Base-by-base conservation (phyloP, 129 eudicot genomes). In the Flaveria robusta region DNA sequence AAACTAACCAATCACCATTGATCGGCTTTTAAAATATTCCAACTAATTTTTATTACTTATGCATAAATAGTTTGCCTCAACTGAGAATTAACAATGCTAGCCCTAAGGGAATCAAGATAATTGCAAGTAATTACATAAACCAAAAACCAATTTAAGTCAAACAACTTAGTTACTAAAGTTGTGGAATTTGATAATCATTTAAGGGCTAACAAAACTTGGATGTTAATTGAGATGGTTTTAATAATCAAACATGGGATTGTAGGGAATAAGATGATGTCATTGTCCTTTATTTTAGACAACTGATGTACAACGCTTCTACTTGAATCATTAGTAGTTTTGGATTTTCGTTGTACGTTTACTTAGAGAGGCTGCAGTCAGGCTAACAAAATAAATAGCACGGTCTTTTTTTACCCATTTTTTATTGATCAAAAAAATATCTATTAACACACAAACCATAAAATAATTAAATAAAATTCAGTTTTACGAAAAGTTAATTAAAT, bases 51-150 rank as follows among this genome's bases (percentile, higher is more conserved):
- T 23, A 59, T 59, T 59, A 59, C 66, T 23, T 59, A 22, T 37
- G 1, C 15, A 20, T 59, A 37, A 59, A 59, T 59, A 9, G 10
- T 59, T 19, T 59, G 4, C 37, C 31, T 59, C 34, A 59, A 59
- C 16, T 59, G 37, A 7, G 13, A 7, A 59, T 59, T 14, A 31
- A 59, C 66, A 59, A 0, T 59, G 16, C 27, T 59, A 19, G 66
- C 34, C 37, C 15, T 23, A 3, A 59, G 34, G 66, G 66, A 59
- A 23, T 59, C 34, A 59, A 59, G 66, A 59, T 59, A 59, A 59
- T 59, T 9, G 34, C 34, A 59, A 59, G 37, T 59, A 9, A 37
- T 2, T 27, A 27, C 31, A 27, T 27, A 27, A 27, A 1, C 4
- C 1, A 9, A 3, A 31, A 27, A 27, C 37, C 34, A 59, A 59